These are phyloP conservation scores for Arxiozyma heterogenica DNA, from an alignment of 1,139 yeast species.

Conservation along the genomic window DNA sequence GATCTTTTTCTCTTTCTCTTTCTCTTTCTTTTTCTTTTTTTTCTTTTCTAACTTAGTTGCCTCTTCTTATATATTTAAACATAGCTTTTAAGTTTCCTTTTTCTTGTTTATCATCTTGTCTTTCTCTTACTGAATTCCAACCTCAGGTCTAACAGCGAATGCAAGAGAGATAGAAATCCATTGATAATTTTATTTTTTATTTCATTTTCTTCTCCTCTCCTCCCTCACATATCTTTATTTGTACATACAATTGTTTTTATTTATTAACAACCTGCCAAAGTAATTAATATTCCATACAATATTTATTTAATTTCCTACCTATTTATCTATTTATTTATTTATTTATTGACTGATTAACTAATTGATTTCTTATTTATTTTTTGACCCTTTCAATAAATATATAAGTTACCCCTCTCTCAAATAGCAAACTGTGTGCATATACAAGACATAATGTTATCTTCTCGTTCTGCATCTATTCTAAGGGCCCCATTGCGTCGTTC, in stretches of 20 bases:
- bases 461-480: conserved; percentile 29
- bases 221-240: neutral
- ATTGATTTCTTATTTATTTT: too few species aligned
- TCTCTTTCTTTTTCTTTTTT: too few species aligned
- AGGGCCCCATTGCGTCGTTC: conserved; percentile 41
- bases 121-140: too few species aligned
- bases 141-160: neutral
- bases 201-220: neutral
- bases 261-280: neutral
- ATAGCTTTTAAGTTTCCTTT: too few species aligned
- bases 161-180: neutral
- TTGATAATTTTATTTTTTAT: too few species aligned
- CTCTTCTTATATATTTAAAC: too few species aligned
- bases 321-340: too few species aligned
- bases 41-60: too few species aligned
- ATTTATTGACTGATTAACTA: neutral
- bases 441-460: conserved; percentile 32
- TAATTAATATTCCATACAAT: neutral
- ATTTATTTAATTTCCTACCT: too few species aligned
- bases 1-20: too few species aligned
- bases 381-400: too few species aligned
- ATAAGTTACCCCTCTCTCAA: neutral
- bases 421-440: neutral
- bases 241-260: neutral
- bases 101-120: neutral